Evolutionary conservation across 306 rosid species (phyloP), one percentile per base, ranked within the genome.

Genomic region (Vicia faba): DNA sequence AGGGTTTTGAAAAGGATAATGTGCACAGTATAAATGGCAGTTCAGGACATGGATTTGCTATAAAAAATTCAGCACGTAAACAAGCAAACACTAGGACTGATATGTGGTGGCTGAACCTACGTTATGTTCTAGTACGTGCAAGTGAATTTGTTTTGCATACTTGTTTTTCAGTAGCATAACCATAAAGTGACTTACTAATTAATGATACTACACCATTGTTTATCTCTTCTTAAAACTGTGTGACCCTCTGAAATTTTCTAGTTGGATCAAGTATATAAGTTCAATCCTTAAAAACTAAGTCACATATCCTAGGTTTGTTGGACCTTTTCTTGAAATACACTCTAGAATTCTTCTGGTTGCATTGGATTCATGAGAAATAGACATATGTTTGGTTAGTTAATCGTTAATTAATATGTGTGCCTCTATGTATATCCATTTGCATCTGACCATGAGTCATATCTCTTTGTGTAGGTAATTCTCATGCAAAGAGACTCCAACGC

Each of bases 61-160:
- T 57, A 46, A 74, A 75, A 4, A 60, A 20, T 18, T 54, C 70
- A 31, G 60, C 71, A 59, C 72, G 38, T 58, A 79, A 79, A 69
- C 80, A 66, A 77, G 70, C 82, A 63, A 76, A 79, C 15, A 29
- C 56, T 20, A 78, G 49, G 51, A 75, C 75, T 50, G 89, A 77
- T 81, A 55, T 61, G 28, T 88, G 96, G 96, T 89, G 96, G 98
- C 72, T 46, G 82, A 81, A 78, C 15, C 96, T 93, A 70, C 88
- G 83, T 72, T 86, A 81, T 74, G 96, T 87, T 83, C 83, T 89
- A n/a, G 98, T 93, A 80, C 23, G 96, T 83, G 11, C 55, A 33
- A 12, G 35, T 39, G 14, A 35, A 15, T 15, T 59, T 41, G 8
- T 57, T 12, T 55, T 18, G 58, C 64, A 26, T 26, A 16, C 67